These are phyloP conservation scores for Pyropia yezoensis DNA, from an alignment of 23 red algal genomes.

Conservation along the genomic window DNA sequence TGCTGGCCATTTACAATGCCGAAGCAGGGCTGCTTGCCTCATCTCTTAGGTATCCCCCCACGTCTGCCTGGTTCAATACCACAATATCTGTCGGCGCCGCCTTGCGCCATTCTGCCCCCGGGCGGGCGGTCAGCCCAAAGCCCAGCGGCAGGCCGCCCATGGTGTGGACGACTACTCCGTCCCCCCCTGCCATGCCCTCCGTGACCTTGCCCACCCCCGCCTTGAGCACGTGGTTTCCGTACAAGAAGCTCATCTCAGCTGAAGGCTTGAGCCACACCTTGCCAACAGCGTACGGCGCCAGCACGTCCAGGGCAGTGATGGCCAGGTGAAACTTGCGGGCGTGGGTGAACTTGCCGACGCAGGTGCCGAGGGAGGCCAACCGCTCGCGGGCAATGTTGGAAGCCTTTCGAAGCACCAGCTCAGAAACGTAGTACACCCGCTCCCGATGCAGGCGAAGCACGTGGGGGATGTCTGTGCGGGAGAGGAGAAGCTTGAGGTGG, in stretches of 20 bases:
- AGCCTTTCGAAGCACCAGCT: slow-evolving; percentile 48
- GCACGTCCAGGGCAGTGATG: slow-evolving; percentile 60
- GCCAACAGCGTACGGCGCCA: slow-evolving; percentile 48
- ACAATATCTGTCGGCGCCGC: slow-evolving; percentile 81
- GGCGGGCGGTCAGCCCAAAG: slow-evolving; percentile 79
- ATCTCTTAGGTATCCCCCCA: slow-evolving; percentile 83
- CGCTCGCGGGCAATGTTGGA: slow-evolving; percentile 49
- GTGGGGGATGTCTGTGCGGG: slow-evolving; percentile 34
- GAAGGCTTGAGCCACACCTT: slow-evolving; percentile 98
- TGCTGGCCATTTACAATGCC: slow-evolving; percentile 20
- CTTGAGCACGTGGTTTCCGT: slow-evolving; percentile 96
- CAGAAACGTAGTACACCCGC: slow-evolving; percentile 88
- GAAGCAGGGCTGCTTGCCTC: slow-evolving; percentile 70
- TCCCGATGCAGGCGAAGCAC: slow-evolving; percentile 90
- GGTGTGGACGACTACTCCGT: slow-evolving; percentile 83
- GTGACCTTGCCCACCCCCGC: slow-evolving; percentile 71
- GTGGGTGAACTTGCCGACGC: slow-evolving; percentile 97
- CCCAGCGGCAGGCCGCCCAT: slow-evolving; percentile 79
- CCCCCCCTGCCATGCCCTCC: slow-evolving; percentile 51
- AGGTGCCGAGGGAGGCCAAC: slow-evolving; percentile 68
- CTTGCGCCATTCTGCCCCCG: slow-evolving; percentile 62
- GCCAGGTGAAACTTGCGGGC: slow-evolving; percentile 88
- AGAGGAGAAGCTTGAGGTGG: slow-evolving; percentile 83
- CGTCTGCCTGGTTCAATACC: slow-evolving; percentile 91
- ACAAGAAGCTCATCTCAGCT: slow-evolving; percentile 92